Evolutionary conservation across 331 rosid genomes (phyloP).

Genomic region (Quercus phellos): DNA sequence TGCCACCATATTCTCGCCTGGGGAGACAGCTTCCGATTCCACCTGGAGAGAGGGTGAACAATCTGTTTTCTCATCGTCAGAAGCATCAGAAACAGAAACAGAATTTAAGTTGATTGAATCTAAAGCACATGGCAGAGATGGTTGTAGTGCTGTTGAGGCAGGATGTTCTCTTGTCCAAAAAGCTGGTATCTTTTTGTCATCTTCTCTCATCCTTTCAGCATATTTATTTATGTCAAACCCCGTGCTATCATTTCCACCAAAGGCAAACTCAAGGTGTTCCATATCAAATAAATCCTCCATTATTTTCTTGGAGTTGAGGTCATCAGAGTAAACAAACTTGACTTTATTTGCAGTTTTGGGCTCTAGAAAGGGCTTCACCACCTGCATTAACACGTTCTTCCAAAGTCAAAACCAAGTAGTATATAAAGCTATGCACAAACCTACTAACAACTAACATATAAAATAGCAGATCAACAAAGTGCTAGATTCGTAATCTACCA

Average conservation of each 20-base stretch:
- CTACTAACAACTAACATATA: neutral
- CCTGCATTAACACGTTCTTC: conserved; percentile 40
- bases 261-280: conserved; percentile 69
- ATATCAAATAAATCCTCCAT: conserved; percentile 73
- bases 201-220: conserved; percentile 80
- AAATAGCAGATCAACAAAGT: neutral
- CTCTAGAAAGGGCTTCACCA: conserved; percentile 70
- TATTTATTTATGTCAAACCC: conserved; percentile 53
- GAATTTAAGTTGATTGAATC: conserved; percentile 34
- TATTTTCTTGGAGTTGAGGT: conserved; percentile 52
- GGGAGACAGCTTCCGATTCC: conserved; percentile 14
- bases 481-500: neutral
- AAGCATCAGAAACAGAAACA: conserved; percentile 43
- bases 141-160: conserved; percentile 20
- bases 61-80: conserved; percentile 34
- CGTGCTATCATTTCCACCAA: conserved; percentile 62
- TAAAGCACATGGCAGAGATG: conserved; percentile 14
- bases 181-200: conserved; percentile 43
- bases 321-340: conserved; percentile 66
- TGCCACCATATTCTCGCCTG: neutral
- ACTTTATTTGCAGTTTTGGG: conserved; percentile 55
- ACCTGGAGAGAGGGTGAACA: conserved; percentile 22
- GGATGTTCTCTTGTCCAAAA: conserved; percentile 43
- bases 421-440: neutral
- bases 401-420: neutral